Base-by-base conservation (phyloP, 768 basidiomycete species). In the Tricholoma furcatifolium region DNA sequence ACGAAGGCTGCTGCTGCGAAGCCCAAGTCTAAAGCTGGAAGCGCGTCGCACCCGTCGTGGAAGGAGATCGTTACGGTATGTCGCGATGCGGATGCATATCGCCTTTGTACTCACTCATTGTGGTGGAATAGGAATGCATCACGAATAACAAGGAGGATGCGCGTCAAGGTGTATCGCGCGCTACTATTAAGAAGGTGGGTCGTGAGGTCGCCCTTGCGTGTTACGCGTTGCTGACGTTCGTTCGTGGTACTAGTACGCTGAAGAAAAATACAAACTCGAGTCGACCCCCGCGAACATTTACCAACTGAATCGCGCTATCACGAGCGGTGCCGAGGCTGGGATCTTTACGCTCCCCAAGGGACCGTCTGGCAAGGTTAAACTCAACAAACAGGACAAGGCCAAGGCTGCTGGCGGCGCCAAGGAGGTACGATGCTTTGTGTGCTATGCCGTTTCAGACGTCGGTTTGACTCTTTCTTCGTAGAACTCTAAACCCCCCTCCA, bases 111-210 rank as follows among this genome's bases (percentile, higher is more conserved):
- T 17, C 38, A 23, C 8, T 21, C 5, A 24, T 50, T 8, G 21
- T 11, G 10, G 2, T 12, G 17, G 31, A 11, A 40, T 44, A 92
- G 90, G 89, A 91, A 69, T 88, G 87, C 63, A 88, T 94, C 66
- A 64, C 71, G 50, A 75, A 70, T 31, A 74, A 85, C 65, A 81
- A 80, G 59, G 84, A 85, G 38, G 87, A 88, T 34, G 73, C 76
- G 23, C 83, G 87, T 43, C 60, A 72, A 50, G 91, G 91, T 54
- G 91, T 91, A 35, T 93, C 91, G 12, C 80, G 93, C 43, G 71
- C 74, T 18, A 77, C 77, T 6, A 87, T 94, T 70, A 95, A 94
- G 83, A 91, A 90, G 80, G 86, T 89, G 53, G 59, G 80, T 66
- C 5, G n/a, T n/a, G 53, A 43, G 48, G 8, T 32, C 41, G 11